A percentile compares a stretch with the other conserved stretches of the same genome.
These are phyloP conservation scores for Kodamaea fukazawae DNA, from an alignment of 805 yeast species.

Conservation along the genomic window DNA sequence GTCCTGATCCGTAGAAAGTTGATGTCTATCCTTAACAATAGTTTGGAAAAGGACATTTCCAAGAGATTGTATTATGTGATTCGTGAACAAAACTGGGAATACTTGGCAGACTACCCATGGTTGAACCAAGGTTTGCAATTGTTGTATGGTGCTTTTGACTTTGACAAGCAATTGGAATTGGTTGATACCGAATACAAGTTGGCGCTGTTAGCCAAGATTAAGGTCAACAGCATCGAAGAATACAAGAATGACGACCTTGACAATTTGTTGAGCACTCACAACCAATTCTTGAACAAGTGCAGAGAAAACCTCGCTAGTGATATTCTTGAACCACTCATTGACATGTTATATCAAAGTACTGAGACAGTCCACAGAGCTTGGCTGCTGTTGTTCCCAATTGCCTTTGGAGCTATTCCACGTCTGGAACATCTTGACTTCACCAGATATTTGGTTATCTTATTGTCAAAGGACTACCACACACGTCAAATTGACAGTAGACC, in stretches of 20 bases:
- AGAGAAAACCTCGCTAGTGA: slow-evolving; percentile 46
- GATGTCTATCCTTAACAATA: slow-evolving; percentile 73
- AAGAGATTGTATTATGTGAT: slow-evolving; percentile 82
- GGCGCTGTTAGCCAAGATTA: slow-evolving; percentile 42
- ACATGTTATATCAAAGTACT: slow-evolving; percentile 77
- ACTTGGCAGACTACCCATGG: slow-evolving; percentile 90
- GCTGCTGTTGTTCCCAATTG: slow-evolving; percentile 79
- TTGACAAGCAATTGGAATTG: slow-evolving; percentile 45
- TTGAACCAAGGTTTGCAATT: slow-evolving; percentile 88
- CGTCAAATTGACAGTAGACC: slow-evolving; percentile 84
- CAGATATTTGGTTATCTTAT: slow-evolving; percentile 70
- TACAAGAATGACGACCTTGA: slow-evolving; percentile 20
- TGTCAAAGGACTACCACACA: slow-evolving; percentile 90
- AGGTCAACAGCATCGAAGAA: slow-evolving; percentile 14
- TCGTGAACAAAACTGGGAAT: slow-evolving; percentile 98
- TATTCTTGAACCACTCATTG: slow-evolving; percentile 68
- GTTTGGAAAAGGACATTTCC: slow-evolving; percentile 73
- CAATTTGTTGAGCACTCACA: slow-evolving; percentile 25
- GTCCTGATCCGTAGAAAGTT: slow-evolving; percentile 70
- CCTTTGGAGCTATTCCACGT: slow-evolving; percentile 68
- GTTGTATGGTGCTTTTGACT: slow-evolving; percentile 72
- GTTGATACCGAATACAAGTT: slow-evolving; percentile 49
- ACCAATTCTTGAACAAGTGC: slow-evolving; percentile 27
- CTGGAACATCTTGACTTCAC: slow-evolving; percentile 83
- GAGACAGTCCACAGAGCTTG: slow-evolving; percentile 80